Conservation (phyloP, 495 filamentous ascomycete species). For the Pyrenopolyporus hunteri region DNA sequence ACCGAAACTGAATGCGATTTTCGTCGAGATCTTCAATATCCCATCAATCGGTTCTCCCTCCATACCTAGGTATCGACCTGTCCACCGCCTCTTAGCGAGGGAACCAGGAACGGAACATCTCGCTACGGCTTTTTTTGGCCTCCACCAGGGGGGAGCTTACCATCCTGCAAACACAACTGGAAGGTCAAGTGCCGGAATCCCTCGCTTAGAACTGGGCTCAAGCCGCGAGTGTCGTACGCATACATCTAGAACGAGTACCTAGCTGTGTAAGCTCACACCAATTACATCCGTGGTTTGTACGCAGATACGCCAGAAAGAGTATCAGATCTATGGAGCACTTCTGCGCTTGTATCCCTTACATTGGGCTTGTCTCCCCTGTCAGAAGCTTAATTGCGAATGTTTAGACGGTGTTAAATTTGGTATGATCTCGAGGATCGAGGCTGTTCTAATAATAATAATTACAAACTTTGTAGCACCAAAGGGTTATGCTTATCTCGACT, state of each 20-base stretch:
- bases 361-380: constrained; percentile 21
- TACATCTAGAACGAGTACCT: constrained; percentile 7
- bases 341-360: constrained; percentile 8
- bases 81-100: neutral
- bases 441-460: constrained; percentile 29
- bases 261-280: constrained; percentile 6
- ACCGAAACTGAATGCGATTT: neutral
- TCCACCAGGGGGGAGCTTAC: constrained; percentile 7
- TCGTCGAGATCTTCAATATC: neutral
- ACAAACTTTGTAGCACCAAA: constrained; percentile 8
- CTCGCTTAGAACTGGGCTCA: constrained; percentile 2
- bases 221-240: neutral
- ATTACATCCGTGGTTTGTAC: neutral
- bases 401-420: constrained; percentile 12
- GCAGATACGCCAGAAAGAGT: neutral
- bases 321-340: constrained; percentile 12
- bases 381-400: constrained; percentile 27
- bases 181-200: constrained; percentile 10
- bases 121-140: neutral
- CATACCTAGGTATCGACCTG: neutral
- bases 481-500: constrained; percentile 11
- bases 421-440: constrained; percentile 11
- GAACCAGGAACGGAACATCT: neutral
- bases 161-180: constrained; percentile 8
- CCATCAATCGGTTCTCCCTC: no score